phyloP scores from a whole-genome alignment of 2,329 filamentous ascomycete species.

The Boeremia lycopersici region DNA sequence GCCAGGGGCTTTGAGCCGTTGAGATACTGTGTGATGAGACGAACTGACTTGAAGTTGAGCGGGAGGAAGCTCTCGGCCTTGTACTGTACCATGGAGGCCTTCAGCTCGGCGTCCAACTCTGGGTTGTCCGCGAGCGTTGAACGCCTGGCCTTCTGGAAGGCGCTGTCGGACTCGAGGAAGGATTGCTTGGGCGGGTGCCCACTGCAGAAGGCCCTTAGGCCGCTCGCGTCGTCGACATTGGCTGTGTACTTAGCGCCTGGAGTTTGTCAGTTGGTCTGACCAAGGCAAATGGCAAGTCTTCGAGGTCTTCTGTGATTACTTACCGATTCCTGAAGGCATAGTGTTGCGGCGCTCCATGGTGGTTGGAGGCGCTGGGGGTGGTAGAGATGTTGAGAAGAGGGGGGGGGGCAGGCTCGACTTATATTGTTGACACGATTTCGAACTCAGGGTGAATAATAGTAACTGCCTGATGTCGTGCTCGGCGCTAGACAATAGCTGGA shows the following conservation, averaged over 20 bases:
- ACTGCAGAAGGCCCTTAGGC: constrained; percentile 6
- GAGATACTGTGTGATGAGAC: constrained; percentile 13
- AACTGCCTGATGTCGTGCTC: constrained; percentile 1
- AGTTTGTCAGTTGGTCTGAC: background rate
- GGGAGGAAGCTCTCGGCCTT: constrained; percentile 18
- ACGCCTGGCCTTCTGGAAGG: constrained; percentile 13
- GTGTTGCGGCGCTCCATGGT: constrained; percentile 2
- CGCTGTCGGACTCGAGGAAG: background rate
- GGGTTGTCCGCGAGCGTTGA: constrained; percentile 21
- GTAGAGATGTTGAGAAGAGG: background rate
- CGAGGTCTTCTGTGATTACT: background rate
- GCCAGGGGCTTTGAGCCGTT: constrained; percentile 22
- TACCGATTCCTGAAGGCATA: background rate
- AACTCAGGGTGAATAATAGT: background rate
- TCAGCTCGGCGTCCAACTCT: constrained; percentile 22
- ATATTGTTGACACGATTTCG: no score
- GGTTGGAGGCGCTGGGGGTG: background rate
- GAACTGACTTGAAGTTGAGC: constrained; percentile 11
- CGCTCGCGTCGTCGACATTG: background rate
- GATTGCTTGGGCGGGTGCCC: constrained; percentile 9
- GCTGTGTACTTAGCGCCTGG: background rate
- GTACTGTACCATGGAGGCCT: constrained; percentile 7
- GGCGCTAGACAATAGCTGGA: constrained; percentile 5
- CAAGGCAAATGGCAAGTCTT: no score
- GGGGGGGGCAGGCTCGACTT: no score